A percentile compares a stretch with the other conserved stretches of the same genome.
Conservation (phyloP, 1,139 yeast species). For the Yamadazyma atlantica region DNA sequence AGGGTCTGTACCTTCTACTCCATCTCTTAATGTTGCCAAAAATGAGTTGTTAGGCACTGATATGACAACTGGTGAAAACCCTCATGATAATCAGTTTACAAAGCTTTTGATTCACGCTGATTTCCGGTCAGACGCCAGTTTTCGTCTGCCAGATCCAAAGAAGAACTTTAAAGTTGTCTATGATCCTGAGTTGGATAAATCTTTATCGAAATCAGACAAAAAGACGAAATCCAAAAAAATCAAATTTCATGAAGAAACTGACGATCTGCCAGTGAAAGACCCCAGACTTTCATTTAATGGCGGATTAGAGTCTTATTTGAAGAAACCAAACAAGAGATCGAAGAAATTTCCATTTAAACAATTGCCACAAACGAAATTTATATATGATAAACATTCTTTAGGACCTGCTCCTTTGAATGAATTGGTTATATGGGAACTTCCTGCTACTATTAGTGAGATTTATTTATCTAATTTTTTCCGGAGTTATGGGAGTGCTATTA, state of each 20-base stretch:
- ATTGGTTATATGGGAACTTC: conserved; percentile 67
- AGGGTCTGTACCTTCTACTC: not conserved
- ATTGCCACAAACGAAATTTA: conserved; percentile 53
- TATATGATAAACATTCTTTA: conserved; percentile 67
- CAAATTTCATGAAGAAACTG: conserved; percentile 34
- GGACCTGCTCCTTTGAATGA: conserved; percentile 77
- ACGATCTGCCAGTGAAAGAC: conserved; percentile 35
- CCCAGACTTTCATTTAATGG: conserved; percentile 32
- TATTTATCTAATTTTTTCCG: conserved; percentile 53
- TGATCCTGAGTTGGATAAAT: conserved; percentile 55
- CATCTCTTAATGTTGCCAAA: not conserved
- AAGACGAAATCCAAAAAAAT: conserved; percentile 39
- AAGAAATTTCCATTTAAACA: conserved; percentile 47
- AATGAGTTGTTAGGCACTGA: conserved; percentile 27
- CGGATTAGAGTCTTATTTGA: conserved; percentile 29
- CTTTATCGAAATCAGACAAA: conserved; percentile 29
- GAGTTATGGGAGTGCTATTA: conserved; percentile 57
- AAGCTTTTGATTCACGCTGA: conserved; percentile 34
- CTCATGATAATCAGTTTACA: conserved; percentile 30
- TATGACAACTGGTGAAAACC: conserved; percentile 32
- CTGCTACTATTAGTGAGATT: conserved; percentile 46
- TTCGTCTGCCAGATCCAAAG: conserved; percentile 16
- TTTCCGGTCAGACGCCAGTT: conserved; percentile 6
- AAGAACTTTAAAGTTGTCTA: conserved; percentile 46
- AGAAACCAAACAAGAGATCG: conserved; percentile 43